Conservation (phyloP, 1,284 basidiomycete genomes). For the Spongiforma sp. region DNA sequence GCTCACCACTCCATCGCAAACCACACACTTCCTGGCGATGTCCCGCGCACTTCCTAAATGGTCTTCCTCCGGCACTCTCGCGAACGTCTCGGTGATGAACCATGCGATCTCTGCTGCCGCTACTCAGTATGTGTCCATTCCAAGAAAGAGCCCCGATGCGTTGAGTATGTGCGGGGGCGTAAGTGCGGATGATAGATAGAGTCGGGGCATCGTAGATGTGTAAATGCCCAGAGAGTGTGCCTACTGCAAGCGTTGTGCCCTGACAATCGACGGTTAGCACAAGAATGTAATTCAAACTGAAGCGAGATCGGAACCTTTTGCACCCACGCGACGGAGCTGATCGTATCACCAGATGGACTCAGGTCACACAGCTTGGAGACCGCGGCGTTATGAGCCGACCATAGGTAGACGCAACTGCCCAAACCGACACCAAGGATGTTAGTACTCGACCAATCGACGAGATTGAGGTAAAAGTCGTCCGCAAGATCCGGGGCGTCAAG, state of each 20-base stretch:
- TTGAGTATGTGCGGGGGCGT: slow-evolving; percentile 86
- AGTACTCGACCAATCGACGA: slow-evolving; percentile 97
- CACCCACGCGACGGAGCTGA: slow-evolving; percentile 93
- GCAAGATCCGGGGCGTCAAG: slow-evolving; percentile 97
- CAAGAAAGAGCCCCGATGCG: slow-evolving; percentile 95
- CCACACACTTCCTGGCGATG: slow-evolving; percentile 98
- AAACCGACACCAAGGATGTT: slow-evolving; percentile 96
- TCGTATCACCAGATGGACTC: slow-evolving; percentile 60
- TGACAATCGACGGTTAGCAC: slow-evolving; percentile 35
- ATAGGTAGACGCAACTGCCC: slow-evolving; percentile 92
- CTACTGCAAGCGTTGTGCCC: slow-evolving; percentile 91
- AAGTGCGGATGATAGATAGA: slow-evolving; percentile 80
- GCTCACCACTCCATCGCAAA: slow-evolving; percentile 80
- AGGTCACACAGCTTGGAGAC: slow-evolving; percentile 95
- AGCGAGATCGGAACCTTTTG: slow-evolving; percentile 65
- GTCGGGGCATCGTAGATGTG: slow-evolving; percentile 96
- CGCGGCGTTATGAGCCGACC: slow-evolving; percentile 93
- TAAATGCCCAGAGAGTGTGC: slow-evolving; percentile 86
- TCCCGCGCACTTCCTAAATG: slow-evolving; percentile 79
- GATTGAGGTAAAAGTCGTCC: slow-evolving; percentile 98
- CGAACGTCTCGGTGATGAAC: slow-evolving; percentile 95
- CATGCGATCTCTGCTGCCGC: slow-evolving; percentile 90
- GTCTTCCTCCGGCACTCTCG: slow-evolving; percentile 62
- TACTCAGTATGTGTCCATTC: slow-evolving; percentile 89
- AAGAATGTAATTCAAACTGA: slow-evolving; percentile 28